These are phyloP conservation scores for Claviceps fusiformis DNA, from an alignment of 2,329 filamentous ascomycete genomes.

Conservation along the genomic window DNA sequence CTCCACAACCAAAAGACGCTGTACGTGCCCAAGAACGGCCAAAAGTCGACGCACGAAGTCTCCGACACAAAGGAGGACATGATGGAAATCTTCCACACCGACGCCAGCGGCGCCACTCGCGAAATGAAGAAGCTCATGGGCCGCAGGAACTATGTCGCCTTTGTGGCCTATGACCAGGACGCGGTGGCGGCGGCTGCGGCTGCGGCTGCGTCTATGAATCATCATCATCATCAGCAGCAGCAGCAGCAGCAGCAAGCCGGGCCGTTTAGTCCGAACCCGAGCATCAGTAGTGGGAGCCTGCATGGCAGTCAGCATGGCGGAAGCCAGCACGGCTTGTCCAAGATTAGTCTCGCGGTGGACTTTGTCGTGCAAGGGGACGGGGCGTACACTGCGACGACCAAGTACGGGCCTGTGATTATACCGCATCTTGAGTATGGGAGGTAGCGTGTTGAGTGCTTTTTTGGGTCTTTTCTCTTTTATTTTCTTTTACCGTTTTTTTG, in stretches of 20 bases:
- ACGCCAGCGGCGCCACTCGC: conserved; percentile 69
- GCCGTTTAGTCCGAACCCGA: conserved; percentile 25
- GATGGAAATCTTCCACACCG: conserved; percentile 98
- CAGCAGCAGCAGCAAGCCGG: not conserved
- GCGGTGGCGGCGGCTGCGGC: conserved; percentile 29
- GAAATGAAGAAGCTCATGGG: conserved; percentile 91
- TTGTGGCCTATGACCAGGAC: conserved; percentile 90
- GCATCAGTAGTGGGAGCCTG: conserved; percentile 21
- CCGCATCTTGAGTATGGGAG: conserved; percentile 66
- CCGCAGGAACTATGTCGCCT: conserved; percentile 79
- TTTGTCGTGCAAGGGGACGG: conserved; percentile 94
- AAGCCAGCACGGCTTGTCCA: conserved; percentile 35
- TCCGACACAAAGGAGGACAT: conserved; percentile 98
- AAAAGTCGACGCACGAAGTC: conserved; percentile 56
- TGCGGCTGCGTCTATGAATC: too few relatives aligned
- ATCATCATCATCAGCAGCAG: conserved; percentile 31
- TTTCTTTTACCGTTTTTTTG: too few relatives aligned
- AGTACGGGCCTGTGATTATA: conserved; percentile 93
- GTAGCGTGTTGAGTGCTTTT: conserved; percentile 4
- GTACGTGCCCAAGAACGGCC: conserved; percentile 81
- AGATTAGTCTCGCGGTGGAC: conserved; percentile 80
- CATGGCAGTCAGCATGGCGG: conserved; percentile 18
- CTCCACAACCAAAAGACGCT: conserved; percentile 91
- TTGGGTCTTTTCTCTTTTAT: not conserved
- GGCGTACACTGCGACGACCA: conserved; percentile 67